A percentile compares a stretch with the other conserved stretches of the same genome.
These are phyloP conservation scores for Gastrodia elata DNA, from an alignment of 106 monocot genomes.

Conservation along the genomic window DNA sequence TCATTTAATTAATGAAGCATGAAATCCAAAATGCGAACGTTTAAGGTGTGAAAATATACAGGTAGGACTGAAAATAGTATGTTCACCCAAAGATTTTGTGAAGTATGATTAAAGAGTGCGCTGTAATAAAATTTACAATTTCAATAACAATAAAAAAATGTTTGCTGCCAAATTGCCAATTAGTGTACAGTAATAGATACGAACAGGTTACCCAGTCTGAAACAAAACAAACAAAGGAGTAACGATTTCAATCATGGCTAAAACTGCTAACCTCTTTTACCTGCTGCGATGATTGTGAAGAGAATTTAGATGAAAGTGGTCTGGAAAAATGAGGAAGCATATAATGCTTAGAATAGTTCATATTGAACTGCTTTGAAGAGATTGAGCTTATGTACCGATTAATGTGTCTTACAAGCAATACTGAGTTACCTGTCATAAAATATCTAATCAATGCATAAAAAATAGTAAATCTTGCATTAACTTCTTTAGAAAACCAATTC, in stretches of 20 bases:
- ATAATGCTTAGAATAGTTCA: constrained; percentile 1
- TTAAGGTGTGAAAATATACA: neutral
- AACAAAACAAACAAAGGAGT: neutral
- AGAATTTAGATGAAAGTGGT: constrained; percentile 33
- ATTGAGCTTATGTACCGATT: constrained; percentile 19
- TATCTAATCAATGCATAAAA: neutral
- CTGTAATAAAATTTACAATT: neutral
- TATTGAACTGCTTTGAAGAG: constrained; percentile 2
- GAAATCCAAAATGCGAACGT: neutral
- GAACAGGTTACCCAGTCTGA: neutral
- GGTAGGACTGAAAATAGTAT: neutral
- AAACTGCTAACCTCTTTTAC: constrained; percentile 34
- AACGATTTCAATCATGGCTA: neutral
- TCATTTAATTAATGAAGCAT: neutral
- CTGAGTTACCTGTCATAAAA: constrained; percentile 9
- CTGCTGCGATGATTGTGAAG: constrained; percentile 27
- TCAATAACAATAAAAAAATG: neutral
- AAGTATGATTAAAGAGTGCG: neutral
- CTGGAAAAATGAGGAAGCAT: constrained; percentile 23
- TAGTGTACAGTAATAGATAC: neutral
- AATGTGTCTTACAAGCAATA: constrained; percentile 4
- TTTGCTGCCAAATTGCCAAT: neutral
- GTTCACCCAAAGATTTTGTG: neutral
- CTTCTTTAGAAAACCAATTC: neutral
- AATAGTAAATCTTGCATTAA: neutral